These are phyloP conservation scores for Phaeosphaeria sp. DNA, from an alignment of 2,329 filamentous ascomycete genomes.

Conservation along the genomic window DNA sequence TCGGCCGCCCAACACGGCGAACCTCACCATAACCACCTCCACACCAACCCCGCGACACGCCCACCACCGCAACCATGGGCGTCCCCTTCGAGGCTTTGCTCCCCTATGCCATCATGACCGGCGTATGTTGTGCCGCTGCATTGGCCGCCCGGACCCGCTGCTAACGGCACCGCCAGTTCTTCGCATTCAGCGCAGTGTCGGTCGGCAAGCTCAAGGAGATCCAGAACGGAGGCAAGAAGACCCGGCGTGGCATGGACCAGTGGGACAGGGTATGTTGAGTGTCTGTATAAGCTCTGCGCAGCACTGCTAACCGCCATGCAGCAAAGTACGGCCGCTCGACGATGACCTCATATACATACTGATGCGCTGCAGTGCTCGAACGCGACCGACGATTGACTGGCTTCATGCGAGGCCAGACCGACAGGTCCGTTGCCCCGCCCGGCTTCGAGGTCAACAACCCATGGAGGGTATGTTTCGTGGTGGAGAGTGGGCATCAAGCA, in stretches of 20 bases:
- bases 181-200: constrained; percentile 65
- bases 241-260: constrained; percentile 65
- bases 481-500: background rate
- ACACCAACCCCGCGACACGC: constrained; percentile 28
- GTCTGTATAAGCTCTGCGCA: constrained; percentile 10
- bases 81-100: constrained; percentile 71
- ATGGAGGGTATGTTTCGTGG: constrained; percentile 64
- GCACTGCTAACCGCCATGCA: constrained; percentile 52
- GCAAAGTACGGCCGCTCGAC: constrained; percentile 59
- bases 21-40: constrained; percentile 16
- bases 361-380: constrained; percentile 66
- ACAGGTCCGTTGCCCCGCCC: constrained; percentile 63
- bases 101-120: constrained; percentile 69
- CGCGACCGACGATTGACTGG: constrained; percentile 69
- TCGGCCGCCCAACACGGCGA: constrained; percentile 16
- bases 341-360: constrained; percentile 44
- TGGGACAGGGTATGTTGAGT: constrained; percentile 67
- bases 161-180: constrained; percentile 58
- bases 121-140: constrained; percentile 54
- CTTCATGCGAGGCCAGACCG: constrained; percentile 66
- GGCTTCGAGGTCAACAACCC: constrained; percentile 73
- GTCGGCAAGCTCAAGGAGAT: constrained; percentile 65
- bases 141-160: constrained; percentile 8
- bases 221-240: constrained; percentile 69
- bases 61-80: constrained; percentile 60